phyloP scores from a whole-genome alignment of 306 rosid genomes.

The Casuarina glauca region DNA sequence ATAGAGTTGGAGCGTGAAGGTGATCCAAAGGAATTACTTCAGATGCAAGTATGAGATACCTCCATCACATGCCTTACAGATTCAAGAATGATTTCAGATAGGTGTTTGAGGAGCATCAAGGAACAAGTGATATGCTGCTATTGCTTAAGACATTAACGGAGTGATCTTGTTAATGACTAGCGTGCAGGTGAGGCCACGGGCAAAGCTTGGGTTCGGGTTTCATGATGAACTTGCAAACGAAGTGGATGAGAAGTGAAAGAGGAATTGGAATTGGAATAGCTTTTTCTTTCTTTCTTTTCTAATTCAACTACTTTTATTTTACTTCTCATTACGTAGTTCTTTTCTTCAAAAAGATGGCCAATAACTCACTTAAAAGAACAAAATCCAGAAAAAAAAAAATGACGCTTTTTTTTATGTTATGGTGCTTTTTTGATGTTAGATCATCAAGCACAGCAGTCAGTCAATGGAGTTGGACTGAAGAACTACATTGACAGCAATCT shows the following conservation, averaged over 20 bases:
- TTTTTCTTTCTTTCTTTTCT: too few species aligned
- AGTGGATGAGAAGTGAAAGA: too few species aligned
- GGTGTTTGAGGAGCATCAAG: conserved; percentile 83
- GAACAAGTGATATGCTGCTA: conserved; percentile 76
- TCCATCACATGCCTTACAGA: conserved; percentile 88
- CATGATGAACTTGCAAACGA: too few species aligned
- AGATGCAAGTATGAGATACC: conserved; percentile 95
- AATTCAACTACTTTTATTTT: too few species aligned
- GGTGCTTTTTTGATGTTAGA: background rate
- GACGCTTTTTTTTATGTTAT: background rate
- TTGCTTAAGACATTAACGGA: conserved; percentile 47
- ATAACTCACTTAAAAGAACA: too few species aligned
- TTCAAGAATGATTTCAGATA: conserved; percentile 98
- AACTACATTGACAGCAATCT: background rate
- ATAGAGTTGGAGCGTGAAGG: conserved; percentile 89
- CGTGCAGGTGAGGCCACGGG: background rate
- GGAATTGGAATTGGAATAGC: too few species aligned
- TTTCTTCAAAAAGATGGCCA: too few species aligned
- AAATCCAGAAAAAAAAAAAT: too few species aligned
- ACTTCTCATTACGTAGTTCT: too few species aligned
- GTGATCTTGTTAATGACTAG: conserved; percentile 15
- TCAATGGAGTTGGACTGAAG: background rate
- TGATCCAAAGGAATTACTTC: conserved; percentile 89
- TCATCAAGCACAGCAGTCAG: background rate
- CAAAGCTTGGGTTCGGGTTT: too few species aligned